Percentiles rank a stretch among this genome's conserved stretches.
Conservation (phyloP, 768 basidiomycete species). For the Leccinum imitatum region DNA sequence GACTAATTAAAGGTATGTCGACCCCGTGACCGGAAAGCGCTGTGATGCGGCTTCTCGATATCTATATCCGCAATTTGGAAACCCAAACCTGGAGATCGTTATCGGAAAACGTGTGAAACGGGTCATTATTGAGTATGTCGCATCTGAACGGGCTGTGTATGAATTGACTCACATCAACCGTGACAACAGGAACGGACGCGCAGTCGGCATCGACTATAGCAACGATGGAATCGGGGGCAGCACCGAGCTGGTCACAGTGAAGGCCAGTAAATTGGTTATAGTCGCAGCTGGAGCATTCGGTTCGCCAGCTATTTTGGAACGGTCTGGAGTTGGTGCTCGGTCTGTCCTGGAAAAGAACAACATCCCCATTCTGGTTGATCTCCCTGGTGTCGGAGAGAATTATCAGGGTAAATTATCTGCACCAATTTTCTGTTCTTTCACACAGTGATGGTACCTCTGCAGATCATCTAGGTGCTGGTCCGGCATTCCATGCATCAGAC, state of each 20-base stretch:
- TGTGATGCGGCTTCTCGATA: slow-evolving; percentile 34
- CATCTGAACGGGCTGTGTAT: background rate
- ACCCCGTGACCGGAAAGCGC: slow-evolving; percentile 37
- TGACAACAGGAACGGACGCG: slow-evolving; percentile 30
- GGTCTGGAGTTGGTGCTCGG: slow-evolving; percentile 65
- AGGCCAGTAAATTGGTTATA: slow-evolving; percentile 41
- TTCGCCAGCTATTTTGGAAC: slow-evolving; percentile 53
- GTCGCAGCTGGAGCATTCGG: slow-evolving; percentile 54
- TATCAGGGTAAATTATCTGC: slow-evolving; percentile 41
- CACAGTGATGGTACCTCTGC: background rate
- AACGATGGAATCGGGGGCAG: slow-evolving; percentile 19
- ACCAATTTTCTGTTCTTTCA: background rate
- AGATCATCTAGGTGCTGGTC: slow-evolving; percentile 33
- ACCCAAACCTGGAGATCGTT: slow-evolving; percentile 29
- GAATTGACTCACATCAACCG: background rate
- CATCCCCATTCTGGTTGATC: slow-evolving; percentile 36
- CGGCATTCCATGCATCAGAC: slow-evolving; percentile 40
- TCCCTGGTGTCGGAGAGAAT: slow-evolving; percentile 1
- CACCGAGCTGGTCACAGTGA: slow-evolving; percentile 17
- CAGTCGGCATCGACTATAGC: slow-evolving; percentile 37
- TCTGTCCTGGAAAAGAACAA: slow-evolving; percentile 45
- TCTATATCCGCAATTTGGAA: slow-evolving; percentile 34
- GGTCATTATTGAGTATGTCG: background rate
- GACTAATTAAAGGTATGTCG: slow-evolving; percentile 46
- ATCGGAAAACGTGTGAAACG: slow-evolving; percentile 22